Base-by-base conservation (phyloP, 768 basidiomycete genomes). In the Termitomyces sp. region DNA sequence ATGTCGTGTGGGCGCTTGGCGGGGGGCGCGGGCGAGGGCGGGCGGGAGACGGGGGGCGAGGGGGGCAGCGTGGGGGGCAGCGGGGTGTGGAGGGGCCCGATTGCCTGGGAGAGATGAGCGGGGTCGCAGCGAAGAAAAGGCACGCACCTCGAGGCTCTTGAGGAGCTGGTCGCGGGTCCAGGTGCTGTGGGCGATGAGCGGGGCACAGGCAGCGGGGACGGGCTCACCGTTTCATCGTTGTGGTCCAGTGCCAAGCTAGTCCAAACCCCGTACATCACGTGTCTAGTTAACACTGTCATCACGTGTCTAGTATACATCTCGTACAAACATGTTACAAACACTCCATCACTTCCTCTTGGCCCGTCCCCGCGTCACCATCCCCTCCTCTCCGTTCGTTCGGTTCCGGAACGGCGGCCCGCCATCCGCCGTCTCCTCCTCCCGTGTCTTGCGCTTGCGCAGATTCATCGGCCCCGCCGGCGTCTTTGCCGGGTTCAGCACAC, bases 121-220 rank as follows among this genome's bases (percentile, higher is more conserved):
- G 35, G 60, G 60, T n/a, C n/a, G n/a, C n/a, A n/a, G 30, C 13
- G 3, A 35, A 26, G 55, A 35, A 56, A 32, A 50, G 45, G 60
- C 52, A 36, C 54, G 32, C 54, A 81, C 81, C 77, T 80, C 66
- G 59, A 81, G 74, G 65, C 74, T 74, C 61, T 66, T 74, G 66
- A 78, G 76, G 56, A 83, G 74, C 66, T 79, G 74, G 61, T 80
- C 77, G 59, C 76, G 73, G 55, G 76, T 72, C 77, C 77, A 81
- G 71, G 72, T 76, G 65, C 78, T 82, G 71, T 60, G 60, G 41
- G 58, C 60, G 60, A 36, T 47, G 56, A 51, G 52, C 55, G 55
- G 35, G 50, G 58, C 51, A 61, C 59, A 61, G 62, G 55, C 65
- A 52, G 32, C 20, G 59, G 51, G 57, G 18, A 57, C 44, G 41